Evolutionary conservation across 192 early-diverging fungal genomes (phyloP), one percentile per base, ranked within the genome.

Genomic region (Coemansia sp.): DNA sequence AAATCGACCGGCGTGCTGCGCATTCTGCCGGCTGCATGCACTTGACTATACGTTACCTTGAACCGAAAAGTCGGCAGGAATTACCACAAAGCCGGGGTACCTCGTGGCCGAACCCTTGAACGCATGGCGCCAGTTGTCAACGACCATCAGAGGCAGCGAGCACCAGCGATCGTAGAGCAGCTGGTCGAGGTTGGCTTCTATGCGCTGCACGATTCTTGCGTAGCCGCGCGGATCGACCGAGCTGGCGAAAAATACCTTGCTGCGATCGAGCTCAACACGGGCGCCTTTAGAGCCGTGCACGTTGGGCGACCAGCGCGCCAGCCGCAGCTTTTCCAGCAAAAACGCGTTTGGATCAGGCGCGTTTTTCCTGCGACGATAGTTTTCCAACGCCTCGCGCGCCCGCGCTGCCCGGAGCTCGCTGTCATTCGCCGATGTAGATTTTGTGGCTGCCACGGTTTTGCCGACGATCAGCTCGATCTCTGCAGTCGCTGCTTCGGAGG

Each of bases 61-160:
- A 6, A 70, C 38, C 7, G 64, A 36, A 28, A 65, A 28, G 12
- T 57, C 17, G n/a, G 54, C 14, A 11, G 79, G 79, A 5, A 76
- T 51, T 28, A 73, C 45, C 17, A 82, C 68, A 61, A 82, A 82
- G 11, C 79, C 79, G 3, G 74, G 79, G 15, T 73, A 82, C 41
- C 53, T 66, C 37, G 64, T 54, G 2, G 18, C 22, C 15, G 61
- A 61, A 22, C 68, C 61, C 7, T 28, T 53, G 45, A 73, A 67
- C 17, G 79, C 67, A 12, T 51, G 35, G 37, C 66, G 55, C 79
- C 74, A 76, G 41, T 9, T 58, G 17, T 51, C 51, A 35, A 82
- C 79, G 12, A 82, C 68, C 79, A 82, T 82, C 45, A 82, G 36
- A 0, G 79, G 79, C 71, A 82, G 70, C 41, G 38, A 48, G 68